Base-by-base conservation (phyloP, 2,329 filamentous ascomycete genomes). In the Monosporascus ibericus region DNA sequence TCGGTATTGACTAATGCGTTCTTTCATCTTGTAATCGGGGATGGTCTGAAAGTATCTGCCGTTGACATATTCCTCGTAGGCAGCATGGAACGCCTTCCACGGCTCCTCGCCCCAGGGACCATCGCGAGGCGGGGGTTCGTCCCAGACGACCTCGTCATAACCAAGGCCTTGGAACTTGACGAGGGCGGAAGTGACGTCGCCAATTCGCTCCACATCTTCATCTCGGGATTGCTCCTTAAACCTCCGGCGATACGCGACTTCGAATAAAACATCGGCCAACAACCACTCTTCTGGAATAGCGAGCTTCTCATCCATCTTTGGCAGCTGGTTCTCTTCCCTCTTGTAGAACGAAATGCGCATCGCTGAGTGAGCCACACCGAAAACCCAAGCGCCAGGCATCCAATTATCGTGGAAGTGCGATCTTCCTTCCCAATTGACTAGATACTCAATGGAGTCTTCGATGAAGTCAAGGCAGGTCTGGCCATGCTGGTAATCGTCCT, bases 81-180 rank as follows among this genome's bases (percentile, higher is more conserved):
- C 92, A 17, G 79, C 77, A 51, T 85, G 78, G 64, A 95, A 99
- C 52, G 94, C 88, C 3, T 79, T 75, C 82, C 91, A 96, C 39
- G 87, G 77, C 25, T 27, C 42, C 11, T 46, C 22, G 85, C 81
- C 11, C 67, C 70, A 14, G 80, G 81, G 52, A 6, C 42, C 24
- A 46, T 88, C 81, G 30, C 81, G 76, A 2, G 75, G 71, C 0
- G 92, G 92, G 0, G 91, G 90, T 2, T 80, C 77, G 61, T 96
- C 92, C 92, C 92, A 96, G 0, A 95, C 91, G 1, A 84, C 82
- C 54, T 96, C 91, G 57, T 96, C 90, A 64, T 99, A 97, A 5
- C 85, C 80, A 7, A 99, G 79, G 14, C 94, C 94, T 68, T 95
- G 90, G 69, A 92, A 97, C 67, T 99, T 99, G 71, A 95, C 88